phyloP scores from a whole-genome alignment of 116 monocot genomes.

The Phalaenopsis hybrid region DNA sequence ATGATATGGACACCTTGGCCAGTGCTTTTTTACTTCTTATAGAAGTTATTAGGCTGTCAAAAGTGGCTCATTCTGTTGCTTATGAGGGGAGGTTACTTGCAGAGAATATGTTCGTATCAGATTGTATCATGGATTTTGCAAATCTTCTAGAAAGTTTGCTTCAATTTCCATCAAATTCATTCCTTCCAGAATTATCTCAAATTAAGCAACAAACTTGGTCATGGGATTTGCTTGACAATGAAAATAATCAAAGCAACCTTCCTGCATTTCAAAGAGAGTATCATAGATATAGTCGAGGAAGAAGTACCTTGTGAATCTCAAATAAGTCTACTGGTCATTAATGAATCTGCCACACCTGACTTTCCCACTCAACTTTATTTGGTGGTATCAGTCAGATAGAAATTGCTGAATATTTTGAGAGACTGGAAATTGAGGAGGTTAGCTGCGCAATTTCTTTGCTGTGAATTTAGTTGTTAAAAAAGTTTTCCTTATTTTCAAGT shows the following conservation, averaged over 20 bases:
- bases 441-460: constrained; percentile 7
- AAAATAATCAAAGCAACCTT: constrained; percentile 12
- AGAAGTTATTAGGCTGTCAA: constrained; percentile 40
- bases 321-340: constrained; percentile 13
- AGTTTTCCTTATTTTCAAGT: neutral
- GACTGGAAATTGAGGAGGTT: constrained; percentile 80
- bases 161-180: constrained; percentile 67
- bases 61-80: constrained; percentile 39
- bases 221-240: constrained; percentile 54
- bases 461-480: neutral
- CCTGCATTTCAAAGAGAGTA: constrained; percentile 18
- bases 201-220: constrained; percentile 54
- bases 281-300: constrained; percentile 50
- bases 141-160: constrained; percentile 79
- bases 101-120: constrained; percentile 61
- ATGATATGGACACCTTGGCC: constrained; percentile 36
- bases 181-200: constrained; percentile 55
- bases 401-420: constrained; percentile 61
- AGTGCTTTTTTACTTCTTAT: constrained; percentile 50
- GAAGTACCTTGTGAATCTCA: constrained; percentile 22
- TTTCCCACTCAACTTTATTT: constrained; percentile 58
- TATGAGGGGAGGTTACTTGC: constrained; percentile 37
- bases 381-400: constrained; percentile 56
- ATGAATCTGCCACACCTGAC: constrained; percentile 27
- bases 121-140: constrained; percentile 51